These are phyloP conservation scores for Aspergillus funiculosus DNA, from an alignment of 495 filamentous ascomycete species.

Conservation along the genomic window DNA sequence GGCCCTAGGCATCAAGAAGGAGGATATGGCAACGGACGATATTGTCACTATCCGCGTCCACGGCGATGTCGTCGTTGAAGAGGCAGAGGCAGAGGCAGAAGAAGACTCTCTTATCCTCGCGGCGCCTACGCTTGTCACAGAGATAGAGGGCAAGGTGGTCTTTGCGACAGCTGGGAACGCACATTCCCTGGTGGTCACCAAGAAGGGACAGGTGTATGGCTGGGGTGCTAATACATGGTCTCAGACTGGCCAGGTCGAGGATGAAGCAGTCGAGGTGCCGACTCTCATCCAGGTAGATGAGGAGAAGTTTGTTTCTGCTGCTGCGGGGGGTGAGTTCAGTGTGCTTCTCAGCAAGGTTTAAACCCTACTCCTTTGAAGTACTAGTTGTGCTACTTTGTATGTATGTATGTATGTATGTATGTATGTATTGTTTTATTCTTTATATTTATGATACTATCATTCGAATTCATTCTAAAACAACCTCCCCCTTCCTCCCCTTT, in stretches of 20 bases:
- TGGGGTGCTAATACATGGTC: conserved; percentile 67
- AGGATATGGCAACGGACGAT: conserved; percentile 48
- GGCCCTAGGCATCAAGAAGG: conserved; percentile 53
- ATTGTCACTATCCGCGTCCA: conserved; percentile 51
- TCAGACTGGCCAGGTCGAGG: conserved; percentile 60
- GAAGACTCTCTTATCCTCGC: too few species aligned
- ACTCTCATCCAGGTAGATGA: conserved; percentile 60
- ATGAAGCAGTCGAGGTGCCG: conserved; percentile 55
- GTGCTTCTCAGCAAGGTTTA: conserved; percentile 42
- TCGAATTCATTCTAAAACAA: too few species aligned
- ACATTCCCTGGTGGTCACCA: conserved; percentile 55
- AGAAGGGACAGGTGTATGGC: conserved; percentile 55
- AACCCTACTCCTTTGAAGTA: not conserved
- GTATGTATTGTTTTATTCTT: not conserved
- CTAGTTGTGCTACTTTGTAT: not conserved
- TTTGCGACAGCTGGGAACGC: conserved; percentile 48
- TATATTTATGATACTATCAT: too few species aligned
- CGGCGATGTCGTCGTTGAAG: too few species aligned
- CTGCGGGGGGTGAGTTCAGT: conserved; percentile 62
- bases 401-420: not conserved
- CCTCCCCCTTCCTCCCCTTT: too few species aligned
- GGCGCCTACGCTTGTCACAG: conserved; percentile 39
- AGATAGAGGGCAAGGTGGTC: conserved; percentile 23
- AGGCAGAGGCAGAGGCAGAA: too few species aligned
- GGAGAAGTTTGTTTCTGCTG: conserved; percentile 52